Conservation (phyloP, 306 rosid species). For the Malus domestica region DNA sequence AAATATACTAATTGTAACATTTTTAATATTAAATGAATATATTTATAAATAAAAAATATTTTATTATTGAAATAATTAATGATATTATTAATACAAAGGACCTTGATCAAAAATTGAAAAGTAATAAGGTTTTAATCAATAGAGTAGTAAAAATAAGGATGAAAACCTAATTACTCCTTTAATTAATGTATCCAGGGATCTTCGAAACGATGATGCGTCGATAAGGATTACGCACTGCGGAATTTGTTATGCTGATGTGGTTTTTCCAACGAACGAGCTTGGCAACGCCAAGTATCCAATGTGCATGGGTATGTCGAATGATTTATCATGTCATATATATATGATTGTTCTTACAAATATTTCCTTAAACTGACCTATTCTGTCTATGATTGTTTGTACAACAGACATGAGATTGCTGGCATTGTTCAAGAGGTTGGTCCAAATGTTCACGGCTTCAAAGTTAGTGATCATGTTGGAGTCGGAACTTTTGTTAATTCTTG, state of each 20-base stretch:
- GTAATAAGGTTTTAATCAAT: too few relatives aligned
- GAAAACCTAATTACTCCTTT: neutral
- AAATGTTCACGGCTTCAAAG: constrained; percentile 44
- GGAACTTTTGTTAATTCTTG: constrained; percentile 71
- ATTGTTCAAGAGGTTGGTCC: constrained; percentile 59
- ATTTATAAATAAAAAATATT: too few relatives aligned
- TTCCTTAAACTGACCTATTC: neutral
- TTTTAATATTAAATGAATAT: too few relatives aligned
- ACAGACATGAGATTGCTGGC: constrained; percentile 82
- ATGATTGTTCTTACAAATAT: neutral
- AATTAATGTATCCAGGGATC: constrained; percentile 27
- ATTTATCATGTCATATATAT: too few relatives aligned
- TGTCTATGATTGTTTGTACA: neutral
- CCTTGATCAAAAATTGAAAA: too few relatives aligned
- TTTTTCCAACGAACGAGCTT: constrained; percentile 41
- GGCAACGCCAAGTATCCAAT: constrained; percentile 57
- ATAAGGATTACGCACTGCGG: constrained; percentile 64
- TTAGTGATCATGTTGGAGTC: constrained; percentile 73
- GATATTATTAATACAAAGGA: too few relatives aligned
- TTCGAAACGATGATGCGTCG: constrained; percentile 47
- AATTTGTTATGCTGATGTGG: constrained; percentile 64
- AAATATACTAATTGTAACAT: too few relatives aligned
- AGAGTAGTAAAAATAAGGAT: too few relatives aligned
- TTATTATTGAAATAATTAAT: too few relatives aligned
- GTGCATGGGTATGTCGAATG: constrained; percentile 57